Evolutionary conservation across 2,329 filamentous ascomycete species (phyloP).

Genomic region (Ilyonectria robusta): DNA sequence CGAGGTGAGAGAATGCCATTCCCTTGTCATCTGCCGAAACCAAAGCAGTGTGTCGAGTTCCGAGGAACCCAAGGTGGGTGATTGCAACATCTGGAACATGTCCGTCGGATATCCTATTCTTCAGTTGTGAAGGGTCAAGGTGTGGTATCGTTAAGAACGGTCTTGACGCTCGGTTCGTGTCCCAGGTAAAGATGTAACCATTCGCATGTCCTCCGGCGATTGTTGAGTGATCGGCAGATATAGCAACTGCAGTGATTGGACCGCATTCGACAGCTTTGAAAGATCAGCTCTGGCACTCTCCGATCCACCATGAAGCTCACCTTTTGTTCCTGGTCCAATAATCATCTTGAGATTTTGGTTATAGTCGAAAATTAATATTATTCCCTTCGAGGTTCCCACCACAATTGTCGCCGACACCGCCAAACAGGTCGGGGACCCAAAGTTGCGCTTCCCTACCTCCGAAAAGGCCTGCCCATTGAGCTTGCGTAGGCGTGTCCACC

Average conservation of each 20-base stretch:
- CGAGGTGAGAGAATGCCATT: conserved; percentile 98
- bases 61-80: conserved; percentile 94
- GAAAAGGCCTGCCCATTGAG: conserved; percentile 92
- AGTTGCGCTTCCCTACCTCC: conserved; percentile 91
- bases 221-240: conserved; percentile 94
- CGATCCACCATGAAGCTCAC: conserved; percentile 58
- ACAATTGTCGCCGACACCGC: conserved; percentile 90
- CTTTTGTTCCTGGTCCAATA: conserved; percentile 92
- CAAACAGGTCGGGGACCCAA: conserved; percentile 91
- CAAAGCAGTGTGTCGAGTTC: conserved; percentile 91
- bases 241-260: conserved; percentile 85
- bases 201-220: conserved; percentile 91
- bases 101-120: conserved; percentile 81
- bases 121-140: conserved; percentile 74
- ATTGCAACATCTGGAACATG: conserved; percentile 85
- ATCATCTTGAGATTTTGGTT: conserved; percentile 95
- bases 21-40: conserved; percentile 95
- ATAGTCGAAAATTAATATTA: conserved; percentile 97
- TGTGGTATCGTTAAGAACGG: conserved; percentile 92
- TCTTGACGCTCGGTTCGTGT: conserved; percentile 83
- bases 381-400: conserved; percentile 92
- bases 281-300: conserved; percentile 48
- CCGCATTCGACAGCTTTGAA: conserved; percentile 87
- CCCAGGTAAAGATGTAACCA: conserved; percentile 97
- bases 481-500: conserved; percentile 95